Evolutionary conservation across 768 basidiomycete genomes (phyloP).

Genomic region (Podaxis pistillaris): DNA sequence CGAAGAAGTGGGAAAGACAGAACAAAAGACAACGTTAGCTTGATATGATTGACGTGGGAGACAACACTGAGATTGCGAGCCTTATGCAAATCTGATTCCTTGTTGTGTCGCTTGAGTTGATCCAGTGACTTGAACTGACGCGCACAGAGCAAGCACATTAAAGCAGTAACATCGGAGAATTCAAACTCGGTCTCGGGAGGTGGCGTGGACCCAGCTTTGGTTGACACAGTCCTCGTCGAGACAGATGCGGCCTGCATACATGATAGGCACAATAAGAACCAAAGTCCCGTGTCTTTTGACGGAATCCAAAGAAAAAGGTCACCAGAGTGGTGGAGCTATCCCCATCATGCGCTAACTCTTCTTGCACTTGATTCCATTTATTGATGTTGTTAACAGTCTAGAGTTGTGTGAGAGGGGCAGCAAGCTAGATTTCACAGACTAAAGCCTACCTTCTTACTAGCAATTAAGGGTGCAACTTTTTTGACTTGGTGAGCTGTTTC

Average conservation of each 20-base stretch:
- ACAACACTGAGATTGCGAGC: constrained; percentile 50
- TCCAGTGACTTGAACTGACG: constrained; percentile 90
- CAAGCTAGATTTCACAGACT: constrained; percentile 12
- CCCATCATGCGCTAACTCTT: constrained; percentile 51
- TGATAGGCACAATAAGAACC: constrained; percentile 14
- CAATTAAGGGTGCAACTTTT: constrained; percentile 79
- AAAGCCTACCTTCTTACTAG: constrained; percentile 73
- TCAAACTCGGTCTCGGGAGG: constrained; percentile 68
- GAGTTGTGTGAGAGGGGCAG: constrained; percentile 15
- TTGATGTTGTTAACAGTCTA: constrained; percentile 88
- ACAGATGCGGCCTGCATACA: constrained; percentile 15
- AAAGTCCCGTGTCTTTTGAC: constrained; percentile 4
- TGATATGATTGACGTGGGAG: constrained; percentile 22
- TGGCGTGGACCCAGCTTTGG: constrained; percentile 22
- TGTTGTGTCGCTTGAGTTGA: constrained; percentile 85
- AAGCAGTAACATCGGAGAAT: constrained; percentile 70
- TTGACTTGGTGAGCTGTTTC: constrained; percentile 40
- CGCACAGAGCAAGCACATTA: constrained; percentile 89
- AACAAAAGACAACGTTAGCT: constrained; percentile 28
- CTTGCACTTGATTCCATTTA: constrained; percentile 97
- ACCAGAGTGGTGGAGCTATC: constrained; percentile 25
- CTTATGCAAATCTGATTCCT: constrained; percentile 96
- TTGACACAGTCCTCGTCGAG: constrained; percentile 2
- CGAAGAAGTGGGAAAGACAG: background rate
- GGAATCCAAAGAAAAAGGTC: constrained; percentile 26